Conservation (phyloP, 352 stramenopile species). For the Globisporangium irregulare region DNA sequence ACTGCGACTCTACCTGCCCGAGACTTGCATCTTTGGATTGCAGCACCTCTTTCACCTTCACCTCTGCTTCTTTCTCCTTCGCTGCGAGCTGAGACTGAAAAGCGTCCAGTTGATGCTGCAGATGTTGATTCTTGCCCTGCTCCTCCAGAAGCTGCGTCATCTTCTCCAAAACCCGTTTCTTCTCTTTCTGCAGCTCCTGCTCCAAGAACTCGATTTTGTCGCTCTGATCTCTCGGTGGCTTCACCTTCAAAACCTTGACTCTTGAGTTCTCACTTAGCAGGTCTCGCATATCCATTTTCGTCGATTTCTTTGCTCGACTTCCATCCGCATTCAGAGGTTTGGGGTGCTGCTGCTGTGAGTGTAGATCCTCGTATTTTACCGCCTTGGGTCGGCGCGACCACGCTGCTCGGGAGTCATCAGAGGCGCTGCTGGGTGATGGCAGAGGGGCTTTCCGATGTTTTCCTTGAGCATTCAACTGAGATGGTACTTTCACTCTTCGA, state of each 20-base stretch:
- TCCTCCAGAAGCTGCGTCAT: conserved; percentile 67
- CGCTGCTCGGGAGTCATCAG: conserved; percentile 1
- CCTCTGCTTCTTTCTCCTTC: conserved; percentile 25
- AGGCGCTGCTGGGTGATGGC: conserved; percentile 14
- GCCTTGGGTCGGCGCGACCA: conserved; percentile 13
- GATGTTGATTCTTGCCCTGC: conserved; percentile 57
- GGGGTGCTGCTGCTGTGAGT: background rate
- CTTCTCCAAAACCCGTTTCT: conserved; percentile 65
- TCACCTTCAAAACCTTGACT: conserved; percentile 1
- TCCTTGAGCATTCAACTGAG: background rate
- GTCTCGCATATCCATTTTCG: conserved; percentile 19
- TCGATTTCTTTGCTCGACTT: background rate
- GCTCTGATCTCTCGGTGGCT: background rate
- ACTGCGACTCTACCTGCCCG: conserved; percentile 24
- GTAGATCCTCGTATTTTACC: conserved; percentile 7
- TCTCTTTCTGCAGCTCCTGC: conserved; percentile 59
- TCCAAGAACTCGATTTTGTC: conserved; percentile 25
- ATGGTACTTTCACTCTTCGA: background rate
- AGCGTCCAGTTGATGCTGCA: conserved; percentile 39
- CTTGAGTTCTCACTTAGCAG: conserved; percentile 13
- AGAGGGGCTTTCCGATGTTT: conserved; percentile 1
- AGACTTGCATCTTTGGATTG: conserved; percentile 23
- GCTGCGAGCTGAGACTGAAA: conserved; percentile 34
- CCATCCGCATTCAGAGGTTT: background rate
- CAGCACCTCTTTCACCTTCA: conserved; percentile 15